Conservation (phyloP, 1,139 yeast species). For the Geotrichum restrictum region DNA sequence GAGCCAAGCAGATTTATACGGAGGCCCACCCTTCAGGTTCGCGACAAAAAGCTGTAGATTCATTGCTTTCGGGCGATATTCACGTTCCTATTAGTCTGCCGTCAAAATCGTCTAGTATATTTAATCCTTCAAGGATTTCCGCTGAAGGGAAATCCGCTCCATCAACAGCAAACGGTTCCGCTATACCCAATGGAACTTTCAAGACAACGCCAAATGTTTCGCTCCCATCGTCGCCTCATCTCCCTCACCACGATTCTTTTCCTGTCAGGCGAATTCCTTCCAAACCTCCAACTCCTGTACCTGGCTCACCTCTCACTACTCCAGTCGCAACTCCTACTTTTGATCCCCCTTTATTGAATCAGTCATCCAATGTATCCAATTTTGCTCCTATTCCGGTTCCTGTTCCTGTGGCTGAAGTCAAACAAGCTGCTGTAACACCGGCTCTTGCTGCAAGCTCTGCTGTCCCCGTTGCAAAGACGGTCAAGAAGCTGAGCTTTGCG, state of each 20-base stretch:
- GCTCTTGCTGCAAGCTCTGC: slow-evolving; percentile 20
- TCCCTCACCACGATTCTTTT: slow-evolving; percentile 10
- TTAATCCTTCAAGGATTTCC: slow-evolving; percentile 3
- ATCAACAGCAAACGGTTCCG: slow-evolving; percentile 4
- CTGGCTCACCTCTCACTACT: slow-evolving; percentile 13
- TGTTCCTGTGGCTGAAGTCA: not conserved
- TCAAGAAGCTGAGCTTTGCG: slow-evolving; percentile 75
- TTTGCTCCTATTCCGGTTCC: not conserved
- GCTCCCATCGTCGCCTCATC: slow-evolving; percentile 9
- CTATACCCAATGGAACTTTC: slow-evolving; percentile 5
- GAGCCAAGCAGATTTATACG: slow-evolving; percentile 15
- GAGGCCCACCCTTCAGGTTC: slow-evolving; percentile 4
- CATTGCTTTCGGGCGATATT: not conserved
- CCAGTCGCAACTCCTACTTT: slow-evolving; percentile 4
- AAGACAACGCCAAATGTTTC: slow-evolving; percentile 6
- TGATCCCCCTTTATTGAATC: not conserved
- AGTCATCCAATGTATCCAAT: not conserved
- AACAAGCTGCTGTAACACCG: not conserved
- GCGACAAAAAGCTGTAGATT: not conserved
- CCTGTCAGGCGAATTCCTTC: slow-evolving; percentile 5
- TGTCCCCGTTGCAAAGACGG: slow-evolving; percentile 37
- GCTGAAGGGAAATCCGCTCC: not conserved
- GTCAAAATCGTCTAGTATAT: slow-evolving; percentile 2
- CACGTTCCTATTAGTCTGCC: not conserved
- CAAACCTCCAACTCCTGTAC: slow-evolving; percentile 14